phyloP scores from a whole-genome alignment of 164 flowering plant species.

The Houttuynia cordata region DNA sequence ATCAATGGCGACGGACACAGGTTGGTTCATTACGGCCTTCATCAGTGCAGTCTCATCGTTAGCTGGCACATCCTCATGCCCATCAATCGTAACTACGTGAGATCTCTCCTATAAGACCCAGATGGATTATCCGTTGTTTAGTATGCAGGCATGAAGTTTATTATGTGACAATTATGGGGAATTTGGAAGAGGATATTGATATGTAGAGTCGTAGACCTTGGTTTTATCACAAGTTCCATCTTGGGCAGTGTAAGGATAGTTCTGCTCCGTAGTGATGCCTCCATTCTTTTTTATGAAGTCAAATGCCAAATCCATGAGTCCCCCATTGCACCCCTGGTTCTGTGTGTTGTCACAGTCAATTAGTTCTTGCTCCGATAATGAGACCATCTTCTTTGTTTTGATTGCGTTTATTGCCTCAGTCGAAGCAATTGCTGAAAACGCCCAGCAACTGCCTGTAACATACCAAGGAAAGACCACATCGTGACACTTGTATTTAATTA shows the following conservation, averaged over 20 bases:
- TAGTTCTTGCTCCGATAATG: slow-evolving; percentile 78
- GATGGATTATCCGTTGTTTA: not conserved
- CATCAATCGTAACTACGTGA: slow-evolving; percentile 50
- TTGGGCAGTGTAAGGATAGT: slow-evolving; percentile 60
- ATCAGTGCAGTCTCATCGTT: slow-evolving; percentile 56
- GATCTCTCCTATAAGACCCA: slow-evolving; percentile 29
- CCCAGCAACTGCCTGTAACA: slow-evolving; percentile 86
- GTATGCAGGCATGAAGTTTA: not conserved
- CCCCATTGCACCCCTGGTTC: slow-evolving; percentile 79
- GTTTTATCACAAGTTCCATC: slow-evolving; percentile 40
- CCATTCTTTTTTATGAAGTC: slow-evolving; percentile 54
- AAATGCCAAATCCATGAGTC: slow-evolving; percentile 73
- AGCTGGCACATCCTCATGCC: slow-evolving; percentile 61
- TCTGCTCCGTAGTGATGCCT: slow-evolving; percentile 52
- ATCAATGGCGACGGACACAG: slow-evolving; percentile 77
- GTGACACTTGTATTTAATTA: not conserved
- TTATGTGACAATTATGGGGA: not conserved
- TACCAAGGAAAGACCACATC: slow-evolving; percentile 1
- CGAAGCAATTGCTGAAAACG: slow-evolving; percentile 75
- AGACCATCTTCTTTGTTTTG: slow-evolving; percentile 51
- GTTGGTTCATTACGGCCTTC: slow-evolving; percentile 68
- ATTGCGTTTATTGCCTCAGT: slow-evolving; percentile 84
- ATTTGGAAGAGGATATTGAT: too few relatives aligned
- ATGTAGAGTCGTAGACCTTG: slow-evolving; percentile 21
- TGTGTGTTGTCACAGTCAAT: slow-evolving; percentile 65